Evolutionary conservation across 148 eudicot genomes (phyloP).

Genomic region (Linanthus parryae): DNA sequence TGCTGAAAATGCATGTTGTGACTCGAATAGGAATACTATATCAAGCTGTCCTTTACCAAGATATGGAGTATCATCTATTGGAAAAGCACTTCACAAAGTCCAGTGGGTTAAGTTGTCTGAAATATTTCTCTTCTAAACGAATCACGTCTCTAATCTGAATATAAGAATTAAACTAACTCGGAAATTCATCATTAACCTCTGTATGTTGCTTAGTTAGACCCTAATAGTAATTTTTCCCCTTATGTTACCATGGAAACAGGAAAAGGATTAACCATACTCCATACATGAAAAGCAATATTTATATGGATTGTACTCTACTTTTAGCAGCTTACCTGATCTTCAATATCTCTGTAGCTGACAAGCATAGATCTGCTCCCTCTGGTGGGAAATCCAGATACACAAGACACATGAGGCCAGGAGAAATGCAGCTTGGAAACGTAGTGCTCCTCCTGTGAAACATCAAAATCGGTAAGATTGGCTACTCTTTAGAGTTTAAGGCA

Average conservation of each 20-base stretch:
- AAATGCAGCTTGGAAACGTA: constrained; percentile 60
- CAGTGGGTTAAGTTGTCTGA: no score
- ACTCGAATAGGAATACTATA: no score
- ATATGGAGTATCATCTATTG: no score
- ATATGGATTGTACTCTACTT: not conserved
- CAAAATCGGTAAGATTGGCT: not conserved
- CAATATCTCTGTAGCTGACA: constrained; percentile 49
- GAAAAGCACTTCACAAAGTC: no score
- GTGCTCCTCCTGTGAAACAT: constrained; percentile 72
- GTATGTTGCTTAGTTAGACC: no score
- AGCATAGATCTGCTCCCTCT: constrained; percentile 61
- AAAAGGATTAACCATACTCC: not conserved
- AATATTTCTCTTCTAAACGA: no score
- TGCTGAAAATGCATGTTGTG: no score
- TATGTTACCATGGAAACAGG: not conserved
- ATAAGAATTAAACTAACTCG: not conserved
- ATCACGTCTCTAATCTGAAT: no score
- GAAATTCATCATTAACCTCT: not conserved
- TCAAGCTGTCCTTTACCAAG: no score
- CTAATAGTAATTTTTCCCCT: not conserved
- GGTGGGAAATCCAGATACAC: constrained; percentile 58
- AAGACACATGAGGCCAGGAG: constrained; percentile 89
- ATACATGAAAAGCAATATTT: not conserved
- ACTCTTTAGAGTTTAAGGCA: not conserved
- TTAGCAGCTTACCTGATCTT: constrained; percentile 40